Conservation (phyloP, 805 yeast genomes). For the Nakazawaea populi region DNA sequence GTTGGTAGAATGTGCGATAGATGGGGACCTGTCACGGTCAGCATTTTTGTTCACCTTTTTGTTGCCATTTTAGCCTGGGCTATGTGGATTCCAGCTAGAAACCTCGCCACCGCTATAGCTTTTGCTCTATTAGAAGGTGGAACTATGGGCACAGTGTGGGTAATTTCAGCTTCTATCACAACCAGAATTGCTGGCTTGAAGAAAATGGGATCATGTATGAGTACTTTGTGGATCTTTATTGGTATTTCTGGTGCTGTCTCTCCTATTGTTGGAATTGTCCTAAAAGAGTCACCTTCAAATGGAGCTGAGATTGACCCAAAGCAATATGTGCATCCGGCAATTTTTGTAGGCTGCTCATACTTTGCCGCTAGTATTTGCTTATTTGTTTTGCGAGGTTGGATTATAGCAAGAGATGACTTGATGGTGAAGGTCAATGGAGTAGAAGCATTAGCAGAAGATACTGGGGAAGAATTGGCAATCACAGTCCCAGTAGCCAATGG, state of each 20-base stretch:
- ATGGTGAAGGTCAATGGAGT: slow-evolving; percentile 15
- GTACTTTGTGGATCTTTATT: slow-evolving; percentile 39
- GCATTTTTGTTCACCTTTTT: slow-evolving; percentile 29
- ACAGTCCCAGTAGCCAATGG: slow-evolving; percentile 8
- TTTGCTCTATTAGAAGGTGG: slow-evolving; percentile 50
- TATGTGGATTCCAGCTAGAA: slow-evolving; percentile 55
- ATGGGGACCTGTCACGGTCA: slow-evolving; percentile 46
- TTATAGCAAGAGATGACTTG: slow-evolving; percentile 41
- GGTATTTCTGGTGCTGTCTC: slow-evolving; percentile 49
- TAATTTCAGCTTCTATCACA: slow-evolving; percentile 44
- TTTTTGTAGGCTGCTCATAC: slow-evolving; percentile 55
- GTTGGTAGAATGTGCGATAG: slow-evolving; percentile 46
- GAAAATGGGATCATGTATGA: slow-evolving; percentile 46
- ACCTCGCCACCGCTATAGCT: slow-evolving; percentile 47
- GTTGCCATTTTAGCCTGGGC: slow-evolving; percentile 38
- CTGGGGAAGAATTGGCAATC: slow-evolving; percentile 14
- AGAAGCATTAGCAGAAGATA: slow-evolving; percentile 19
- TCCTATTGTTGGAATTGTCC: slow-evolving; percentile 53
- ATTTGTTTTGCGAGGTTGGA: slow-evolving; percentile 46
- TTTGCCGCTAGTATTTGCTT: slow-evolving; percentile 37
- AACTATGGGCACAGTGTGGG: slow-evolving; percentile 58
- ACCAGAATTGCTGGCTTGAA: slow-evolving; percentile 50
- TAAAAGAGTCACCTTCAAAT: slow-evolving; percentile 28
- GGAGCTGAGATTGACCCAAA: slow-evolving; percentile 31
- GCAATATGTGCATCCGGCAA: slow-evolving; percentile 47